Base-by-base conservation (phyloP, 345 rosid genomes). In the Nasturtium officinale region DNA sequence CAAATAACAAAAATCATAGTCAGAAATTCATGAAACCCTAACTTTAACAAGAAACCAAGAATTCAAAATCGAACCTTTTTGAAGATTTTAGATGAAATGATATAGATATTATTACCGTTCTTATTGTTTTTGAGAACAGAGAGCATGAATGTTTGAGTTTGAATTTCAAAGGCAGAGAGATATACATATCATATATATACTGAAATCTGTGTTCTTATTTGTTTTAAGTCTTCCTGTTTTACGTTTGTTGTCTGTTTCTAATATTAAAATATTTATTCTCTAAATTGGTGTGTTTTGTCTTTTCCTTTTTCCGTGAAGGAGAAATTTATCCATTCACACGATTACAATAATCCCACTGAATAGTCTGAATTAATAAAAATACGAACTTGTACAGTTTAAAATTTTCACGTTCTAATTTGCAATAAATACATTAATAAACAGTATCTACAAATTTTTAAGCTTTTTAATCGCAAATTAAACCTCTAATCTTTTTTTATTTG, bases 211-310 rank as follows among this genome's bases (percentile, higher is more conserved):
- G 73, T 57, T 9, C 73, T 69, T 29, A 0, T n/a, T 45, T 32
- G 23, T 23, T 32, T 32, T 7, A 54, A 69, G 63, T 55, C 43
- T 69, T 57, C 48, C 57, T 58, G 74, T 69, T 69, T 47, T 10
- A 55, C 12, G 18, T 69, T 69, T 58, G 57, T 43, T 57, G 74
- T 69, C 57, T 58, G 57, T 69, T 69, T 69, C 58, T 32, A 40
- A 29, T 17, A 57, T 45, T 30, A 42, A 40, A 29, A 28, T 54
- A 38, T 26, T 28, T 12, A 2, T 66, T 54, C 8, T 53, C 1
- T 40, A 7, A 54, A 28, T 17, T 11, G 29, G 26, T 11, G 9
- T 55, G 18, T 56, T 18, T 56, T 18, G 20, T 46, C 52, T 45
- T 69, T 42, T 45, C 7, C 12, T 45, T 58, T n/a, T 57, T 15